Evolutionary conservation across 257 asterid genomes (phyloP), one percentile per base, ranked within the genome.

Genomic region (Capsicum chinense): DNA sequence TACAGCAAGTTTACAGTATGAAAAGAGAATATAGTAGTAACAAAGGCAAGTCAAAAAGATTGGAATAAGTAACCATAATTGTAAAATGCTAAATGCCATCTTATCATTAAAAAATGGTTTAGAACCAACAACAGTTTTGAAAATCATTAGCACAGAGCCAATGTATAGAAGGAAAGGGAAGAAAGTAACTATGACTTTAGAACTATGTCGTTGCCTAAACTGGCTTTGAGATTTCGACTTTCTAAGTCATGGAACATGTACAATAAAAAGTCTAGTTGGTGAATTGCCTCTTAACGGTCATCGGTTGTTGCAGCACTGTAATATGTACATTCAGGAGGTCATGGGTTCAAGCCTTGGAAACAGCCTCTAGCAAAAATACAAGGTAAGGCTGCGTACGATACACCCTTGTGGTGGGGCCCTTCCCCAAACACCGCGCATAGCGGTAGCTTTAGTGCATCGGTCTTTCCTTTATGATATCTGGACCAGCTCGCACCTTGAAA

Each of bases 271-370:
- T 80, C 56, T 73, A 54, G 81, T 85, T 81, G 74, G 88, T 67
- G 47, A 76, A 39, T 63, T 56, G 83, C 83, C 42, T 50, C 58
- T 26, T 54, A 76, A 54, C 79, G 79, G 81, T 86, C 52, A 86
- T 82, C 79, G 80, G 87, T 80, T 79, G 86, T 81, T 79, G 83
- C 84, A 86, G 83, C 86, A 67, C 83, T 84, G 88, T 26, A 26
- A 26, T 26, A 26, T 26, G 33, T 86, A 88, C 90, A 82, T 67
- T 80, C 79, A 84, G 1, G 33, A 26, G 33, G 33, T 26, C 33
- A 26, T 1, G 33, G 33, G 33, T 26, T 26, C 33, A 26, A 26
- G 33, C 33, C 33, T 26, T 0, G 1, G 33, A 26, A 26, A 26
- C 1, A 26, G 33, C 33, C 33, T 26, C 33, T 26, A 1, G 33